Conservation (phyloP, 2,329 filamentous ascomycete species). For the Leptographium wingfieldii region DNA sequence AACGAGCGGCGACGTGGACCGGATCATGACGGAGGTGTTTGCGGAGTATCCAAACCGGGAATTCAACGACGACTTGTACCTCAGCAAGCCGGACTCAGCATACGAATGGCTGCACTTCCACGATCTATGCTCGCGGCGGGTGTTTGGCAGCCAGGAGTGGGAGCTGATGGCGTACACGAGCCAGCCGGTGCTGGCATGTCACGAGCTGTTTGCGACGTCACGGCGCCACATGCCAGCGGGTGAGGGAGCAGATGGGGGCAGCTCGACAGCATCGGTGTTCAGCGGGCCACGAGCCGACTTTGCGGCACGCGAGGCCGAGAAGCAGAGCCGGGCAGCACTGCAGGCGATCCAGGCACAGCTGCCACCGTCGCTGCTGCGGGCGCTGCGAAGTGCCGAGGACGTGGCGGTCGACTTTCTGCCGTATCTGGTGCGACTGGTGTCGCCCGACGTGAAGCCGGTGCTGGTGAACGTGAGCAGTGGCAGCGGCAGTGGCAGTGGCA, state of each 20-base stretch:
- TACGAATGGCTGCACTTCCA: conserved; percentile 97
- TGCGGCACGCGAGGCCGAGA: conserved; percentile 65
- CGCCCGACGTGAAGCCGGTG: conserved; percentile 83
- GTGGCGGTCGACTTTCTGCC: conserved; percentile 75
- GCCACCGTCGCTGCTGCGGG: conserved; percentile 56
- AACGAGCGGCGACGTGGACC: conserved; percentile 65
- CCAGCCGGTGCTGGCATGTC: conserved; percentile 78
- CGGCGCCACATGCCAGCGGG: conserved; percentile 33
- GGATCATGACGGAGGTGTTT: conserved; percentile 74
- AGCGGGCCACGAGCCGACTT: conserved; percentile 74
- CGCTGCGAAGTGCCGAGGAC: conserved; percentile 67
- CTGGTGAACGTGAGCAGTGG: conserved; percentile 56
- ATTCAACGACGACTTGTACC: conserved; percentile 84
- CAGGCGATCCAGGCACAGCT: conserved; percentile 61
- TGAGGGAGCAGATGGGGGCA: conserved; percentile 17
- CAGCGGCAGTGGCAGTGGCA: conserved; percentile 47
- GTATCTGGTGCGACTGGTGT: conserved; percentile 70
- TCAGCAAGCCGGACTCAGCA: conserved; percentile 74
- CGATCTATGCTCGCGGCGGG: conserved; percentile 63
- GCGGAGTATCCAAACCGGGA: conserved; percentile 73
- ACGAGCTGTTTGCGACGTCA: conserved; percentile 75
- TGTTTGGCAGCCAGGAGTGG: conserved; percentile 84
- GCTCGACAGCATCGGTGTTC: conserved; percentile 39
- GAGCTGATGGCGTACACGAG: conserved; percentile 80
- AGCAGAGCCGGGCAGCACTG: conserved; percentile 63